Conservation (phyloP, 768 basidiomycete genomes). For the Boletus sp. region DNA sequence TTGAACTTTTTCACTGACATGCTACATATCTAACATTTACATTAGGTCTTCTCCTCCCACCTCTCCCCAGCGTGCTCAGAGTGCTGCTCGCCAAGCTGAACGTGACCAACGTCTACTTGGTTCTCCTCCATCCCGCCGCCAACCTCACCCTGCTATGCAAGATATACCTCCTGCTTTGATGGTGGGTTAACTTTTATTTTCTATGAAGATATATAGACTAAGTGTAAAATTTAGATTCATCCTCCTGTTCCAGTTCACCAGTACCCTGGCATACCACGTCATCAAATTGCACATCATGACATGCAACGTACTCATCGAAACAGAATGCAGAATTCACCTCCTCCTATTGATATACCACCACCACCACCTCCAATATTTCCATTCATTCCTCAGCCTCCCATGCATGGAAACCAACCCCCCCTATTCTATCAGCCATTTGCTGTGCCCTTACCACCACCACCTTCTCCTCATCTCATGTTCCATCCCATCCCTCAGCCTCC, state of each 20-base stretch:
- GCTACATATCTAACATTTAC: rapidly evolving
- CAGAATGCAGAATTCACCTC: no score
- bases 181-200: background rate
- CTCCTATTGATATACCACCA: no score
- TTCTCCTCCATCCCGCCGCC: background rate
- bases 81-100: background rate
- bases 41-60: background rate
- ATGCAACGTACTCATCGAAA: background rate
- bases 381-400: no score
- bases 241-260: background rate
- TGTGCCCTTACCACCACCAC: no score
- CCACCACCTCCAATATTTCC: no score
- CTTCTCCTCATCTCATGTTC: no score
- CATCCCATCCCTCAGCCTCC: no score
- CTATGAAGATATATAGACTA: no score
- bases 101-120: background rate
- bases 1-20: background rate
- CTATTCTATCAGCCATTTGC: no score
- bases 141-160: background rate
- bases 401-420: no score
- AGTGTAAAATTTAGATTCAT: background rate
- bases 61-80: background rate
- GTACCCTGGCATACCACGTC: background rate
- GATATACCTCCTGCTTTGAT: background rate
- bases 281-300: conserved; percentile 1